Conservation (phyloP, 2,329 filamentous ascomycete genomes). For the Epichloe gansuensis region DNA sequence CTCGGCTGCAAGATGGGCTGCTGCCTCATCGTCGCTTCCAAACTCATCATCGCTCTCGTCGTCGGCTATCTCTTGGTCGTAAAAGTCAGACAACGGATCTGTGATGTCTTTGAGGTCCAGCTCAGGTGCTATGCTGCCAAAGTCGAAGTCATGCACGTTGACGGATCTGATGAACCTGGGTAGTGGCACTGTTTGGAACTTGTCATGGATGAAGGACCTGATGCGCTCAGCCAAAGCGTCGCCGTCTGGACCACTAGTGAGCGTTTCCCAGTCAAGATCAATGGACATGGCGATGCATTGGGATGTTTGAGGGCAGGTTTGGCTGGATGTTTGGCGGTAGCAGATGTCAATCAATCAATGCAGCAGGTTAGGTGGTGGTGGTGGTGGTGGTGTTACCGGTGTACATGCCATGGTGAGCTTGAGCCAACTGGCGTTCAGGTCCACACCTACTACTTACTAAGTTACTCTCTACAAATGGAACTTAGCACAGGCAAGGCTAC, state of each 20-base stretch:
- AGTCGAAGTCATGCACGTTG: conserved; percentile 86
- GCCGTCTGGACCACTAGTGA: conserved; percentile 83
- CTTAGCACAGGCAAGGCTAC: too few relatives aligned
- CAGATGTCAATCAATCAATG: too few relatives aligned
- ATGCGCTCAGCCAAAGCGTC: conserved; percentile 73
- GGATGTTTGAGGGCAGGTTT: not conserved
- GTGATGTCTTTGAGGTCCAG: conserved; percentile 95
- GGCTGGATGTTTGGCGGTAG: not conserved
- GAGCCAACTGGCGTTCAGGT: not conserved
- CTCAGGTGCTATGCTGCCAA: conserved; percentile 70
- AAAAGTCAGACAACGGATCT: conserved; percentile 91
- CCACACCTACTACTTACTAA: not conserved
- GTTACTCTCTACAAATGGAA: too few relatives aligned
- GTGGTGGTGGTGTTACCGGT: too few relatives aligned
- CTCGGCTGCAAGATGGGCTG: conserved; percentile 18
- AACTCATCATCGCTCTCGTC: conserved; percentile 29
- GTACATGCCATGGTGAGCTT: not conserved
- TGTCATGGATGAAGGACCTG: conserved; percentile 86
- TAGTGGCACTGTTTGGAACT: conserved; percentile 83
- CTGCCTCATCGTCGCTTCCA: conserved; percentile 19
- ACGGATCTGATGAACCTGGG: conserved; percentile 96
- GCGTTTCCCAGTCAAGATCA: conserved; percentile 89
- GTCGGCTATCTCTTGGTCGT: conserved; percentile 62
- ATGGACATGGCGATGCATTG: conserved; percentile 61
- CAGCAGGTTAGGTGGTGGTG: too few relatives aligned